Conservation (phyloP, 2,329 filamentous ascomycete species). For the Pseudocercospora ulei region DNA sequence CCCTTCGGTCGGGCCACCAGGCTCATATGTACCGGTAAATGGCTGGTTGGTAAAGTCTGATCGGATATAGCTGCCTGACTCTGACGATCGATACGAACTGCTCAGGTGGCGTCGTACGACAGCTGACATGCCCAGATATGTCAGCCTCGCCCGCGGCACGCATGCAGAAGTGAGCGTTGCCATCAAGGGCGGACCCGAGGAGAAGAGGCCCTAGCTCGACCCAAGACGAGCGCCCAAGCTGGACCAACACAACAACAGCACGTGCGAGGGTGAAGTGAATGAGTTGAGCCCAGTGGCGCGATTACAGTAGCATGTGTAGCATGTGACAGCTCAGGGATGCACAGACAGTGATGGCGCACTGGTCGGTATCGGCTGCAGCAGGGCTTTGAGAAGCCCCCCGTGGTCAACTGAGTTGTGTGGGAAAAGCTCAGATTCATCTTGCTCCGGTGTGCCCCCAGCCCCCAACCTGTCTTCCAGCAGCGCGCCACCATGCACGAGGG, state of each 20-base stretch:
- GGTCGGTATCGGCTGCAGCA: conserved; percentile 1
- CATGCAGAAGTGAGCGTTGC: conserved; percentile 16
- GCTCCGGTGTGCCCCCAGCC: conserved; percentile 2
- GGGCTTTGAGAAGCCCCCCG: neutral
- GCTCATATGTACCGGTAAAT: conserved; percentile 55
- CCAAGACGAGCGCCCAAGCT: neutral
- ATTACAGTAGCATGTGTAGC: too few relatives aligned
- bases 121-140: conserved; percentile 36
- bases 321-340: too few relatives aligned
- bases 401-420: neutral
- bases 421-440: neutral
- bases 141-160: conserved; percentile 37
- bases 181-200: conserved; percentile 11
- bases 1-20: conserved; percentile 51
- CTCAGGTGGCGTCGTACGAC: conserved; percentile 32
- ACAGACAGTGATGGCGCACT: too few relatives aligned
- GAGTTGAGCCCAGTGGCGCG: too few relatives aligned
- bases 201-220: neutral
- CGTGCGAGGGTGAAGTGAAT: conserved; percentile 6
- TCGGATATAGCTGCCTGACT: conserved; percentile 45
- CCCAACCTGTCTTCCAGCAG: conserved; percentile 5
- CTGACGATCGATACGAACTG: conserved; percentile 33
- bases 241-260: conserved; percentile 1
- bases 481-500: neutral
- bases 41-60: conserved; percentile 56